Conservation (phyloP, 768 basidiomycete genomes). For the Rhizopogon roseolus region DNA sequence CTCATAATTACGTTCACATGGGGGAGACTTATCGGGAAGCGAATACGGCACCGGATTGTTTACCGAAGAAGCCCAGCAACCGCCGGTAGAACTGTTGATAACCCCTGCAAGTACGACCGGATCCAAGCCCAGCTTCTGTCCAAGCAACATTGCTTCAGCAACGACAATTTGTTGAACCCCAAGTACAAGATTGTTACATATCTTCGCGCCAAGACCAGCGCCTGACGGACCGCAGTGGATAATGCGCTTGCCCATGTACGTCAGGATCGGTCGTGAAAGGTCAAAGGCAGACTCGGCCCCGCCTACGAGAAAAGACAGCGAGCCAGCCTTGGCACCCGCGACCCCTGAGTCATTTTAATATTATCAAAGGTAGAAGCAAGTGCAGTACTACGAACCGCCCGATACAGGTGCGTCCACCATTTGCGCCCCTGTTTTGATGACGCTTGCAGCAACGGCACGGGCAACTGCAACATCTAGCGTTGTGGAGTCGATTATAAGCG, state of each 20-base stretch:
- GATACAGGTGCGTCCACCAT: slow-evolving; percentile 96
- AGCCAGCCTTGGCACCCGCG: slow-evolving; percentile 81
- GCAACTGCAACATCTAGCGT: slow-evolving; percentile 82
- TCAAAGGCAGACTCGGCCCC: slow-evolving; percentile 58
- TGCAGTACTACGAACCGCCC: slow-evolving; percentile 56
- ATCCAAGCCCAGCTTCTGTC: slow-evolving; percentile 75
- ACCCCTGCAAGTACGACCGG: slow-evolving; percentile 74
- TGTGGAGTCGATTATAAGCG: slow-evolving; percentile 85
- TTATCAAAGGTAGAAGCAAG: slow-evolving; percentile 3
- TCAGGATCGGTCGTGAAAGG: slow-evolving; percentile 53
- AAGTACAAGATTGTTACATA: slow-evolving; percentile 81
- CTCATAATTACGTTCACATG: slow-evolving; percentile 78
- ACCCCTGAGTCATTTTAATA: slow-evolving; percentile 47
- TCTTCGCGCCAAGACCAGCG: slow-evolving; percentile 81
- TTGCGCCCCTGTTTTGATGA: slow-evolving; percentile 50
- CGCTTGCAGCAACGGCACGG: slow-evolving; percentile 52
- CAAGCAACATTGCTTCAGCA: slow-evolving; percentile 88
- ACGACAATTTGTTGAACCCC: slow-evolving; percentile 81
- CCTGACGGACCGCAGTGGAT: slow-evolving; percentile 84
- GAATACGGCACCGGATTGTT: slow-evolving; percentile 87
- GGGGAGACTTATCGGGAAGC: slow-evolving; percentile 66
- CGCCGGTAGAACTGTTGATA: slow-evolving; percentile 80
- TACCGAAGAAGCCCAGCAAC: slow-evolving; percentile 78
- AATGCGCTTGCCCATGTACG: slow-evolving; percentile 74
- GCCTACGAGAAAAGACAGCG: slow-evolving; percentile 89